These are phyloP conservation scores for Phytophthora tubulina DNA, from an alignment of 352 stramenopile genomes.

Conservation along the genomic window DNA sequence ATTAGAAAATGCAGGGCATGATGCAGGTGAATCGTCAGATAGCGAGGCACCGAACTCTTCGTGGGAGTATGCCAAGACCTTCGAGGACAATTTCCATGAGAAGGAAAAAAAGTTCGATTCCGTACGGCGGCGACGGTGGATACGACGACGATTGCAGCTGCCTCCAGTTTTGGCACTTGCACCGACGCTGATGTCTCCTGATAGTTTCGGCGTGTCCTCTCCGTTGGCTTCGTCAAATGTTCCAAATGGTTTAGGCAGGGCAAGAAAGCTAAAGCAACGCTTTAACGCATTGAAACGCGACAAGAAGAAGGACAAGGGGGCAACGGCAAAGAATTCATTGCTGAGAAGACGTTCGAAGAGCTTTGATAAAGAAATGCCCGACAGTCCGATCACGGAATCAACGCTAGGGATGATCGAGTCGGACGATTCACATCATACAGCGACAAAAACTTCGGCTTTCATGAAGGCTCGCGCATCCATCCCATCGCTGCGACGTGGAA, in stretches of 20 bases:
- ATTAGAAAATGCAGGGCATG: conserved; percentile 50
- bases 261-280: conserved; percentile 54
- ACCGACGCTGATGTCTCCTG: conserved; percentile 21
- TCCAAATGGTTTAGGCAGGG: conserved; percentile 43
- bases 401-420: conserved; percentile 27
- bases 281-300: conserved; percentile 45
- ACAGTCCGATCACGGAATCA: conserved; percentile 41
- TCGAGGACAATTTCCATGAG: conserved; percentile 76
- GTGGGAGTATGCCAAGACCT: conserved; percentile 80
- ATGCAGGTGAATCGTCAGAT: conserved; percentile 40
- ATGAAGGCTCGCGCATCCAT: conserved; percentile 45
- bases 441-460: conserved; percentile 33
- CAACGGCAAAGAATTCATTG: conserved; percentile 34
- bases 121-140: conserved; percentile 74
- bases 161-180: conserved; percentile 55
- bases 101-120: conserved; percentile 84
- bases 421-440: conserved; percentile 31
- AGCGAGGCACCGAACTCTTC: conserved; percentile 37
- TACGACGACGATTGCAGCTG: conserved; percentile 65
- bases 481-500: conserved; percentile 40
- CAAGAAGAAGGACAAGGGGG: conserved; percentile 46
- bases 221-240: conserved; percentile 27
- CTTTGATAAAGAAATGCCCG: conserved; percentile 49
- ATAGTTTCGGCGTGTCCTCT: conserved; percentile 29
- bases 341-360: conserved; percentile 55